Evolutionary conservation across 1,139 yeast genomes (phyloP), one percentile per base, ranked within the genome.

Genomic region (Kazachstania sp.): DNA sequence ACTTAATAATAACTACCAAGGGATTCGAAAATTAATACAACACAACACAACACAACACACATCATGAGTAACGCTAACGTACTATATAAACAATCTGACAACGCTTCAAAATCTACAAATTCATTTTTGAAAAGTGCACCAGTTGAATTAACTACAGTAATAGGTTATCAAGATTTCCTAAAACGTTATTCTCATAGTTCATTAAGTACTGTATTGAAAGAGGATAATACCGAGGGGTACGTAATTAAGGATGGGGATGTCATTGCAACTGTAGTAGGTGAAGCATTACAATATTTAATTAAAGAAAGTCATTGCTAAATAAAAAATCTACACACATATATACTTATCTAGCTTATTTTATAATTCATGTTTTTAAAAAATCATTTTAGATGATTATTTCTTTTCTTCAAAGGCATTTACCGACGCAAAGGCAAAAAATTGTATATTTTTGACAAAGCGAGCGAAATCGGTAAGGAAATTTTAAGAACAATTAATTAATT

Each of bases 201-300:
- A 39, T 53, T 54, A 41, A 52, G 63, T 28, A 65, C 69, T 1
- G 56, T 64, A 6, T 53, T 65, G 49, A 62, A 61, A 46, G 65
- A 62, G 20, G 61, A 60, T 40, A 51, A 54, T 40, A 46, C 58
- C 18, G 52, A 56, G 35, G 68, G 68, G n/a, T 61, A 64, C 47
- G 63, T 67, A 20, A 39, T 66, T 45, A 61, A 56, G 30, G 63
- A 63, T 41, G 61, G 61, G 35, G 65, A 63, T 41, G 58, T 65
- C n/a, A 58, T 67, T 39, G 71, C 71, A 20, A 64, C 66, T 13
- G 62, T 67, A 20, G 52, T 59, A 2, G 70, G 68, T 20, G 68
- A 62, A 31, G 69, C 68, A 15, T 56, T 51, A 51, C 61, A 59
- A 34, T 50, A 61, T 23, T 49, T 64, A 43, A 18, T 38, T 20